Conservation (phyloP, 495 filamentous ascomycete species). For the Penicillium dipodomyicola region DNA sequence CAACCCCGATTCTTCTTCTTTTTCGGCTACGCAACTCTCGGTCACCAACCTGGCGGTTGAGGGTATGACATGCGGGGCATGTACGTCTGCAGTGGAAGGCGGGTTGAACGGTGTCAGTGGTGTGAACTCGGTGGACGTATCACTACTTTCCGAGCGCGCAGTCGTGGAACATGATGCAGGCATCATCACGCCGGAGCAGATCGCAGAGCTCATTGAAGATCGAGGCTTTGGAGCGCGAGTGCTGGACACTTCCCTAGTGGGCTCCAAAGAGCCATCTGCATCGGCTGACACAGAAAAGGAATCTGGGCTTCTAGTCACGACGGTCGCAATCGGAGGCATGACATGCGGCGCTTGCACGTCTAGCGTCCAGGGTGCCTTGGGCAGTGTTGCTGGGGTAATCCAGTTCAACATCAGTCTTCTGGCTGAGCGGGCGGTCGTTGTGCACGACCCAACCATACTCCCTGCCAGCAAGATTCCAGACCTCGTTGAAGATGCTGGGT, state of each 20-base stretch:
- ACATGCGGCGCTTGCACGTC: constrained; percentile 95
- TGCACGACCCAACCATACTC: constrained; percentile 74
- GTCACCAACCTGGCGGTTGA: constrained; percentile 86
- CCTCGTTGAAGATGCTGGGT: constrained; percentile 71
- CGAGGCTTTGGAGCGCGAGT: constrained; percentile 88
- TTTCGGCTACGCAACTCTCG: constrained; percentile 40
- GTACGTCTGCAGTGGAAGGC: constrained; percentile 84
- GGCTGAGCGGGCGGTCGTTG: constrained; percentile 84
- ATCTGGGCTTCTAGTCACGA: constrained; percentile 60
- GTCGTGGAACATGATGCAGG: constrained; percentile 75
- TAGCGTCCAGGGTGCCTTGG: constrained; percentile 81
- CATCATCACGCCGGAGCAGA: constrained; percentile 61
- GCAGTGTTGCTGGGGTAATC: constrained; percentile 69
- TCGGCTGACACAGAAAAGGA: constrained; percentile 39
- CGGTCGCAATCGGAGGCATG: constrained; percentile 88
- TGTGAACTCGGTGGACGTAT: constrained; percentile 81
- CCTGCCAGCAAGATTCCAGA: constrained; percentile 65
- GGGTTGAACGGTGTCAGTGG: constrained; percentile 72
- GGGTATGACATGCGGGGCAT: constrained; percentile 97
- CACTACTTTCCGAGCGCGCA: constrained; percentile 66
- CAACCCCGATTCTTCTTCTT: constrained; percentile 17
- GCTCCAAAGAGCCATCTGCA: constrained; percentile 14
- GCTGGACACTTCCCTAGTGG: constrained; percentile 44
- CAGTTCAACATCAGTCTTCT: constrained; percentile 93
- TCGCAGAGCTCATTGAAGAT: constrained; percentile 88